Evolutionary conservation across 139 green algal species (phyloP).

Genomic region (Penium margaritaceum): DNA sequence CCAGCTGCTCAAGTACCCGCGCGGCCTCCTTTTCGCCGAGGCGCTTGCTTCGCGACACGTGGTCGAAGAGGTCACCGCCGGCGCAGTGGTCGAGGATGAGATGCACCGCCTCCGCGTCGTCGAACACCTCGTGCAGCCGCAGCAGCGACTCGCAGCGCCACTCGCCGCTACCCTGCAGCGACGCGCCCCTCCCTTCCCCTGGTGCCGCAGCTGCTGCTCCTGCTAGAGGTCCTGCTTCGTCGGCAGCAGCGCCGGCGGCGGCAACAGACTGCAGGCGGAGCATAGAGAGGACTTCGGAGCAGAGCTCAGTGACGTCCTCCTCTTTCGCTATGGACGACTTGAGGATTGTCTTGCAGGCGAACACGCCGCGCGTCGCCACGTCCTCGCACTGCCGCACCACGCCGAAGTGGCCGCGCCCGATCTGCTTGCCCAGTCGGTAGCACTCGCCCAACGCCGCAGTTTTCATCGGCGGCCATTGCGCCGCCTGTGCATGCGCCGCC

Average conservation of each 20-base stretch:
- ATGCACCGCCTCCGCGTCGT: conserved; percentile 29
- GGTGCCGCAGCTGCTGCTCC: too few species aligned
- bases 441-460: too few species aligned
- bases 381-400: background rate
- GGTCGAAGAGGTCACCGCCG: conserved; percentile 90
- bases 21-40: conserved; percentile 78
- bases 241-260: too few species aligned
- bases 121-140: background rate
- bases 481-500: too few species aligned
- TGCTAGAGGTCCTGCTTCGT: too few species aligned
- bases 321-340: conserved; percentile 74
- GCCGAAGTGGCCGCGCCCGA: conserved; percentile 31
- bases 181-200: too few species aligned
- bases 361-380: conserved; percentile 44
- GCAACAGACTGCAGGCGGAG: too few species aligned
- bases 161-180: too few species aligned
- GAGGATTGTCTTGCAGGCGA: conserved; percentile 81
- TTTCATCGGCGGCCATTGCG: too few species aligned
- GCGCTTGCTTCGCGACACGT: conserved; percentile 63
- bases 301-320: conserved; percentile 89
- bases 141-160: too few species aligned
- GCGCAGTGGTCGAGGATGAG: conserved; percentile 75
- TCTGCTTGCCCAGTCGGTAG: conserved; percentile 14
- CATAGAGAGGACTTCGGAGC: too few species aligned
- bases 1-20: conserved; percentile 47